phyloP scores from a whole-genome alignment of 257 asterid genomes.

The Asclepias syriaca region DNA sequence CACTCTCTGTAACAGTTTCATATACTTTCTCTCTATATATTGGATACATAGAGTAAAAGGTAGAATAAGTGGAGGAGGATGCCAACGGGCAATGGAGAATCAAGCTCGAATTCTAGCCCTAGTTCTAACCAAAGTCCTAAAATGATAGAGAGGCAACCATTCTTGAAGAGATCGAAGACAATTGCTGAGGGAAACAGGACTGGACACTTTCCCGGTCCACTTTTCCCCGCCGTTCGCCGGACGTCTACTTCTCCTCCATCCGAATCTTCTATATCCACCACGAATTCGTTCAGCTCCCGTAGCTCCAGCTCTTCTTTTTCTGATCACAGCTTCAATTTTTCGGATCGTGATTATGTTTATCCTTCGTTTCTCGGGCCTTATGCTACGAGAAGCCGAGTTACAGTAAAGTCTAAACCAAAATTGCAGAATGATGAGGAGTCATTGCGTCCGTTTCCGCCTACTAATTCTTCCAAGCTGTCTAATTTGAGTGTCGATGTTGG shows the following conservation, averaged over 20 bases:
- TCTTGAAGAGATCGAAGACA: constrained; percentile 57
- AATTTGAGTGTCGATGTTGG: constrained; percentile 27
- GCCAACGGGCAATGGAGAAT: constrained; percentile 38
- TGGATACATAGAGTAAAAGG: neutral
- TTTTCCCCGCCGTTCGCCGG: constrained; percentile 61
- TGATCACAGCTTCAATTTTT: constrained; percentile 47
- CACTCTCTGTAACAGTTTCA: neutral
- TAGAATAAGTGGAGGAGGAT: constrained; percentile 14
- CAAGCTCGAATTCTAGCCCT: constrained; percentile 22
- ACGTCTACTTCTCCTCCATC: constrained; percentile 37
- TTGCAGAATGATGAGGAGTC: constrained; percentile 32
- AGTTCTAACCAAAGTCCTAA: constrained; percentile 25
- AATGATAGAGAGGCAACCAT: constrained; percentile 54
- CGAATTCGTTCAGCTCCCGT: constrained; percentile 13
- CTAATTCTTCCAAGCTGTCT: constrained; percentile 46
- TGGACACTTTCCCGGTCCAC: constrained; percentile 49
- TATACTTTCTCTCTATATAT: neutral
- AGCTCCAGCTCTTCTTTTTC: constrained; percentile 22
- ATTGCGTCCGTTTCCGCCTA: constrained; percentile 30
- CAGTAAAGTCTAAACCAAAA: constrained; percentile 43
- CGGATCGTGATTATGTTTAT: constrained; percentile 85
- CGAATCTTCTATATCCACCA: constrained; percentile 16
- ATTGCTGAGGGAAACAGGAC: constrained; percentile 31
- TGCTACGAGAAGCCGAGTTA: constrained; percentile 64
- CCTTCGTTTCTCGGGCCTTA: constrained; percentile 89